Evolutionary conservation across 2,329 filamentous ascomycete genomes (phyloP), one percentile per base, ranked within the genome.

Genomic region (Trichophaea hybrida): DNA sequence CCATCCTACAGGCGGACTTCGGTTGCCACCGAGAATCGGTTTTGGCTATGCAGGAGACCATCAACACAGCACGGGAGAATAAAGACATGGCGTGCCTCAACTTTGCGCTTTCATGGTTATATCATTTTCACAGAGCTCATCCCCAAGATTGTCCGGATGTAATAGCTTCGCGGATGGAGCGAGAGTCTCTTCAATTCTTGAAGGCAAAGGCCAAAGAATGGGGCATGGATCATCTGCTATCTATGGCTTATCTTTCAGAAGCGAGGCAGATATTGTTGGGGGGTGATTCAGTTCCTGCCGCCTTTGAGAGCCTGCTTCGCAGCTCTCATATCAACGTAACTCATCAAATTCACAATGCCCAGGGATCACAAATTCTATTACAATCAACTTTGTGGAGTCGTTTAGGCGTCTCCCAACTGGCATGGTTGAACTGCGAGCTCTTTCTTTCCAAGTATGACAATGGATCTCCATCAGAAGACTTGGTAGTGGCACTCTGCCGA

Each of bases 31-130:
- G 82, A 44, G 90, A 97, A 73, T 91, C 91, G 5, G 80, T 97
- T n/a, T 81, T 88, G 8, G 62, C 91, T 10, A 95, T 98, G 83
- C 83, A 94, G 48, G 93, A 97, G 71, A 90, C 91, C 0, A 89
- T 98, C 37, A 84, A 90, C 0, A 94, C 89, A n/a, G 93, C 93
- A 0, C 78, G 91, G 63, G 93, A 97, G 72, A 94, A 94, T 66
- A 84, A 89, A 65, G 93, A 98, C 69, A 87, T 88, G 76, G 83
- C 81, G 3, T 97, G 93, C 70, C 77, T 98, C 59, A 97, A 96
- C 71, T 97, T 94, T 73, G 87, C 89, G 35, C 80, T 98, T 62
- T 94, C 89, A 69, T 98, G 93, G 93, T 77, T 97, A 2, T 94
- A 94, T 69, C 88, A 96, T 69, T 94, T 96, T 67, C 86, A 85